Evolutionary conservation across 306 rosid genomes (phyloP).

Genomic region (Cicer bijugum): DNA sequence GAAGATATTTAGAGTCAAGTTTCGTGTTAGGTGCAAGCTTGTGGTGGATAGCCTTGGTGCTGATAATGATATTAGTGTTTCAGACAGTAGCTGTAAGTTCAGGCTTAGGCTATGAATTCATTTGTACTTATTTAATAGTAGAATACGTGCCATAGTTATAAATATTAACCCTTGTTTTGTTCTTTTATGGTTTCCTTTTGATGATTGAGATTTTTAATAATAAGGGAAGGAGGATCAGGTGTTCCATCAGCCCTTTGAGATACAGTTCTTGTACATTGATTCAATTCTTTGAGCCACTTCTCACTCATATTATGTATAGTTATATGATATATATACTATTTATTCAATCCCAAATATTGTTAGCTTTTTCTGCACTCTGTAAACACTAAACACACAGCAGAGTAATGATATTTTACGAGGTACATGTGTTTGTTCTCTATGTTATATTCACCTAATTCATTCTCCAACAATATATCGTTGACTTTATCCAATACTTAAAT

Average conservation of each 20-base stretch:
- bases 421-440: background rate
- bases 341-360: background rate
- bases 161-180: slow-evolving; percentile 18
- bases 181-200: slow-evolving; percentile 33
- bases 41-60: slow-evolving; percentile 56
- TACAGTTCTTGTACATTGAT: slow-evolving; percentile 33
- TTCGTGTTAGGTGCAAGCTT: slow-evolving; percentile 67
- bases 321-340: slow-evolving; percentile 3
- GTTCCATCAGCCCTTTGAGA: slow-evolving; percentile 36
- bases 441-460: background rate
- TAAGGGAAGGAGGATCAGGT: slow-evolving; percentile 43
- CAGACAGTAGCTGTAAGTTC: slow-evolving; percentile 71
- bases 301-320: slow-evolving; percentile 22
- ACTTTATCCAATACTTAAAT: background rate
- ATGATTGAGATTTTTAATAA: slow-evolving; percentile 32
- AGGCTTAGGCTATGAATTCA: slow-evolving; percentile 60
- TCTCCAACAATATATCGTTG: background rate
- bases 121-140: background rate
- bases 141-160: background rate
- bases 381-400: background rate
- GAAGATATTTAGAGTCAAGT: slow-evolving; percentile 74
- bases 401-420: no score
- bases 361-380: background rate
- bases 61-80: slow-evolving; percentile 52
- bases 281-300: slow-evolving; percentile 33